Evolutionary conservation across 306 rosid genomes (phyloP), one percentile per base, ranked within the genome.

Genomic region (Canavalia ensiformis): DNA sequence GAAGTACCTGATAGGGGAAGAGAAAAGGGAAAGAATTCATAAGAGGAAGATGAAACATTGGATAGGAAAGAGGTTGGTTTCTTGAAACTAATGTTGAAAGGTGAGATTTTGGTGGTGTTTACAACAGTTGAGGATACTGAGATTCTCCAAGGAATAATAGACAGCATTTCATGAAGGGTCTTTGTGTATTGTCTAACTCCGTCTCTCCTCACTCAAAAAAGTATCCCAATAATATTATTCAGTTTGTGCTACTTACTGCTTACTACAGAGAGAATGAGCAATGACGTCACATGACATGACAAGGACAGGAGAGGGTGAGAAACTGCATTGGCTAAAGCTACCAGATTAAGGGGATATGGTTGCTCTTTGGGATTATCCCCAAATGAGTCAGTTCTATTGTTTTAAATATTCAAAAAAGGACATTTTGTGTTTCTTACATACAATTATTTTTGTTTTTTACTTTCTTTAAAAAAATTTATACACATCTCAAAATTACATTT

Each of bases 1-100:
- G 35, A 75, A 69, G 62, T 55, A 94, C 98, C 98, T 83, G 92
- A 76, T 63, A 86, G 86, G 81, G 84, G 66, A 77, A 86, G 75
- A 67, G 86, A 82, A 42, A 83, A 57, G 78, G 72, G 44, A 63
- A 86, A 80, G 71, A 85, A 70, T 31, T 75, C 87, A 82, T 84
- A 11, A 47, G 87, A 39, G 76, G 84, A 78, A 65, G 71, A 74
- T 80, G 89, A 75, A 87, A 86, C 62, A 83, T 79, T 79, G 31
- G 87, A 65, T 37, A 86, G 76, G 51, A 78, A 81, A 80, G 84
- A 65, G 49, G 46, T 77, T 72, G 89, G 82, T 55, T 85, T 88
- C 71, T 76, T 87, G 57, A 57, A 82, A 75, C 45, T 81, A 63
- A 78, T 58, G 73, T 76, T 80, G 77, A 71, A 81, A 64, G 84